Evolutionary conservation across 129 eudicot genomes (phyloP).

Genomic region (Flaveria ramosissima): DNA sequence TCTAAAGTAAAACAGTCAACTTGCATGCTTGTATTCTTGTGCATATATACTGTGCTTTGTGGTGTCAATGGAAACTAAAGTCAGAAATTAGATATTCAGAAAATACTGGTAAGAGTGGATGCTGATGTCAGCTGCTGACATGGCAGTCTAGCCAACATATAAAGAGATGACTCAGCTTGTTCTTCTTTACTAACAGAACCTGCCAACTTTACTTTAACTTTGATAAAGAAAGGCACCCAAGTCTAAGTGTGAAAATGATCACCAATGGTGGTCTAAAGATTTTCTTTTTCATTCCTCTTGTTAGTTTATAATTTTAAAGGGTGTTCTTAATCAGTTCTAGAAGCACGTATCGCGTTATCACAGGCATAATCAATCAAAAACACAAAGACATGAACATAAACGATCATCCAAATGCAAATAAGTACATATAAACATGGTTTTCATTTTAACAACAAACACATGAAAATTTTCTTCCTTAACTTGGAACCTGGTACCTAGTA

Average conservation of each 20-base stretch:
- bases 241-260: conserved; percentile 34
- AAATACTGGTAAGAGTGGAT: conserved; percentile 37
- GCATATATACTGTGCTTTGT: conserved; percentile 41
- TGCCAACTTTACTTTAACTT: conserved; percentile 44
- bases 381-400: conserved; percentile 6
- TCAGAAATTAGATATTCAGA: conserved; percentile 38
- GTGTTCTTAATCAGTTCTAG: neutral
- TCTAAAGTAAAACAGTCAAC: conserved; percentile 35
- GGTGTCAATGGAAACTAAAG: conserved; percentile 40
- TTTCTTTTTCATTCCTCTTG: conserved; percentile 5
- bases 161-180: conserved; percentile 29
- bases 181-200: conserved; percentile 31
- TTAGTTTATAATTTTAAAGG: conserved; percentile 1
- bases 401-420: conserved; percentile 9
- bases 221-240: conserved; percentile 35
- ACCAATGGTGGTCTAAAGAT: conserved; percentile 13
- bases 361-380: neutral
- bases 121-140: conserved; percentile 51
- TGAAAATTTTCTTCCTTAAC: conserved; percentile 30
- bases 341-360: too few relatives aligned
- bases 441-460: conserved; percentile 13
- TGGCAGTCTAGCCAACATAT: conserved; percentile 34
- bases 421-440: conserved; percentile 33
- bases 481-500: conserved; percentile 38
- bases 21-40: conserved; percentile 31